Percentiles rank a stretch among this genome's conserved stretches.
phyloP scores from a whole-genome alignment of 164 flowering plant species.

The Buxus sempervirens region DNA sequence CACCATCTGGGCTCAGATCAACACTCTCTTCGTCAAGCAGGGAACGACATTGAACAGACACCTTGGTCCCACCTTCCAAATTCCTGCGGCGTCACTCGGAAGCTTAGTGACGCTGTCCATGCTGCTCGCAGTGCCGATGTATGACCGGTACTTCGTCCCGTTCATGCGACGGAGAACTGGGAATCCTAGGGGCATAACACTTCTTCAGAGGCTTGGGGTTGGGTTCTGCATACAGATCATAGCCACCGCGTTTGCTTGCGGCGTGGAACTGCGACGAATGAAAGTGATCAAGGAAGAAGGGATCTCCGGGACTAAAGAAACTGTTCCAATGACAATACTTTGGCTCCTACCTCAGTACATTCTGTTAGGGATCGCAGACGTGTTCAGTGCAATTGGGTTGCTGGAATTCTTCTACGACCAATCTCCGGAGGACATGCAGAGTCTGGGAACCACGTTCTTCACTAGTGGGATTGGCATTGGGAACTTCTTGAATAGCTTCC shows the following conservation, averaged over 20 bases:
- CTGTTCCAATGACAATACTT: conserved; percentile 77
- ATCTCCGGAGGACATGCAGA: conserved; percentile 79
- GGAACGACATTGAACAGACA: conserved; percentile 68
- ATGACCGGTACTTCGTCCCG: conserved; percentile 82
- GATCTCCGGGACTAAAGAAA: conserved; percentile 32
- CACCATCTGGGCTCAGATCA: conserved; percentile 84
- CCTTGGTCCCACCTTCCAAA: conserved; percentile 41
- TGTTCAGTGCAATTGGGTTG: conserved; percentile 69
- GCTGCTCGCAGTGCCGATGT: conserved; percentile 67
- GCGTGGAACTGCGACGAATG: conserved; percentile 53
- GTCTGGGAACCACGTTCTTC: conserved; percentile 82
- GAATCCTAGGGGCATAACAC: conserved; percentile 79
- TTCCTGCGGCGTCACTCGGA: conserved; percentile 85
- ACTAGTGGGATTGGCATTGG: conserved; percentile 84
- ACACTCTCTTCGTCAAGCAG: conserved; percentile 84
- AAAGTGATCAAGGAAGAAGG: conserved; percentile 37
- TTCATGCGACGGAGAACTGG: conserved; percentile 52
- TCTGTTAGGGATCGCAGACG: conserved; percentile 69
- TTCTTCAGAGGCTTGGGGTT: conserved; percentile 73
- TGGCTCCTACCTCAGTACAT: conserved; percentile 76
- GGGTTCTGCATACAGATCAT: conserved; percentile 60
- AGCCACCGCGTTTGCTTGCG: conserved; percentile 55
- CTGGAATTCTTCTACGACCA: conserved; percentile 85
- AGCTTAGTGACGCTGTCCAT: conserved; percentile 76
- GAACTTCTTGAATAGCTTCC: conserved; percentile 75